These are phyloP conservation scores for Durusdinium trenchii DNA, from an alignment of 73 alveolate genomes.

Conservation along the genomic window DNA sequence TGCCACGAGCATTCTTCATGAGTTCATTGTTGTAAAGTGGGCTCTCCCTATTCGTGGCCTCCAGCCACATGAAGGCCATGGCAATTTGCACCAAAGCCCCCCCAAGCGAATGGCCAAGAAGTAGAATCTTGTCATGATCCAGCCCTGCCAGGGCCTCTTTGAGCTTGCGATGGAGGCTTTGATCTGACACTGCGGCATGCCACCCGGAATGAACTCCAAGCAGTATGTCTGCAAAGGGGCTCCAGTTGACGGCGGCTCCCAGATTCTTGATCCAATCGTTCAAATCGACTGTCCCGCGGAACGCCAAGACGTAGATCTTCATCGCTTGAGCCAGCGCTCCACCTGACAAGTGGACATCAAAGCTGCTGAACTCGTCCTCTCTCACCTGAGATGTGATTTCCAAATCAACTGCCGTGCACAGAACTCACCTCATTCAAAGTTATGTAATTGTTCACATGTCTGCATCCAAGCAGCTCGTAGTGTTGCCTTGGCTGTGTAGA, in stretches of 20 bases:
- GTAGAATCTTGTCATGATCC: background rate
- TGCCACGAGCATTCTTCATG: background rate
- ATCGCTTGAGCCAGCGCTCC: background rate
- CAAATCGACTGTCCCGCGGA: conserved; percentile 5
- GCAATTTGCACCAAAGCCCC: background rate
- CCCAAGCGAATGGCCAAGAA: background rate
- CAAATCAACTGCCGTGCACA: background rate
- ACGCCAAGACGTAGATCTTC: conserved; percentile 13
- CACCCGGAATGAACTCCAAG: conserved; percentile 40
- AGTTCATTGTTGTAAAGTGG: background rate
- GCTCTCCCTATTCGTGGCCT: background rate
- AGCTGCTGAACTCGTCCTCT: conserved; percentile 13
- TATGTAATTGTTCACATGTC: too few relatives aligned
- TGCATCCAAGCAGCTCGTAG: background rate
- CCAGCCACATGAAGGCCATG: conserved; percentile 10
- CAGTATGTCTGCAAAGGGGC: background rate
- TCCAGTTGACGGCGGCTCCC: background rate
- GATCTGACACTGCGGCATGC: conserved; percentile 20
- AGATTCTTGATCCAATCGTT: conserved; percentile 6
- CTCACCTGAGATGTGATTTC: background rate
- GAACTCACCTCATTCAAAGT: background rate
- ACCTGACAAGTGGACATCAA: conserved; percentile 6
- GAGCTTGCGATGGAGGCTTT: background rate
- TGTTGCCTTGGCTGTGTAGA: background rate
- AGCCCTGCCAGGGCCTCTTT: background rate